These are phyloP conservation scores for Didymella glomerata DNA, from an alignment of 2,329 filamentous ascomycete species.

Conservation along the genomic window DNA sequence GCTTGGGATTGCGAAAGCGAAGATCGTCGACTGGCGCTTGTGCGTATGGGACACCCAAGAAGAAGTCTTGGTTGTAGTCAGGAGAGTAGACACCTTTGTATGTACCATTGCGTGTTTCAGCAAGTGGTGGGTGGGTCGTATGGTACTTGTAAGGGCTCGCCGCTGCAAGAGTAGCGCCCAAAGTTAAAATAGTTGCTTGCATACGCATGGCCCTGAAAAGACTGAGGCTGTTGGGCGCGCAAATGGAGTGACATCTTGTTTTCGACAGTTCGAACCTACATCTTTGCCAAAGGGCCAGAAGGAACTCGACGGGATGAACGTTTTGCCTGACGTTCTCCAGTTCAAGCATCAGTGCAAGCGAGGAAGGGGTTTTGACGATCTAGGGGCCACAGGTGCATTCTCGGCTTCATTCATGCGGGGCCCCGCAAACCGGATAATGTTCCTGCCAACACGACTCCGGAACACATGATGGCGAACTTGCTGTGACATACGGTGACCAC, in stretches of 20 bases:
- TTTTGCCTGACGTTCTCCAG: no score
- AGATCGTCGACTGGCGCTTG: conserved; percentile 12
- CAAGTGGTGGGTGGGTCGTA: background rate
- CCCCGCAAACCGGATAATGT: background rate
- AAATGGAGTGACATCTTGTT: no score
- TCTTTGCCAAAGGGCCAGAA: no score
- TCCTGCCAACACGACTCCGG: background rate
- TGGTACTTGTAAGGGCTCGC: background rate
- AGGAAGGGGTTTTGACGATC: no score
- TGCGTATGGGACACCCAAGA: conserved; percentile 28
- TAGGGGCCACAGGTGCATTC: no score
- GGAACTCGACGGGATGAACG: no score
- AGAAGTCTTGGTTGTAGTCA: conserved; percentile 22
- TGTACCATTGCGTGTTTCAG: background rate
- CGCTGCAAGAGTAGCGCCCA: background rate
- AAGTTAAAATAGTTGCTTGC: background rate
- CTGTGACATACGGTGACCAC: background rate
- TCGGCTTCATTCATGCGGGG: no score
- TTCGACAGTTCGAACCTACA: no score
- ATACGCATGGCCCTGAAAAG: background rate
- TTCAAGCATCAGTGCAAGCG: no score
- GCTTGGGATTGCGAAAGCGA: conserved; percentile 9
- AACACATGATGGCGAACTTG: background rate
- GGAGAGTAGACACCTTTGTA: background rate
- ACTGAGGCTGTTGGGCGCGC: no score